phyloP scores from a whole-genome alignment of 257 asterid species.

The Striga asiatica region DNA sequence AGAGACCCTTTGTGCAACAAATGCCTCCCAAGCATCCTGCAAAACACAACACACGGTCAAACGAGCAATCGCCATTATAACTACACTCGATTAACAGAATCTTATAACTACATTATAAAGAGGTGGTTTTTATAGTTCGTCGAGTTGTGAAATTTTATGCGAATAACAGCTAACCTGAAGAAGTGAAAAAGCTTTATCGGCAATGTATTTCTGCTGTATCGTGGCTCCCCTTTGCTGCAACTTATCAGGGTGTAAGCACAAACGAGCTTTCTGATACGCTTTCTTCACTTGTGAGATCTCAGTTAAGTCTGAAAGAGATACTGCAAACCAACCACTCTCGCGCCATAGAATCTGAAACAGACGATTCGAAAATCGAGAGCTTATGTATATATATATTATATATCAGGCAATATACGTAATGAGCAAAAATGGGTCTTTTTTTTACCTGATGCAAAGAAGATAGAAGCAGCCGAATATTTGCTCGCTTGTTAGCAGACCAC shows the following conservation, averaged over 20 bases:
- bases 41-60: background rate
- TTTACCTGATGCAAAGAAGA: constrained; percentile 67
- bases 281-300: constrained; percentile 54
- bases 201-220: constrained; percentile 43
- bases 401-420: too few relatives aligned
- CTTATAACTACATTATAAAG: too few relatives aligned
- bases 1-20: constrained; percentile 31
- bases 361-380: too few relatives aligned
- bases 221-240: constrained; percentile 80
- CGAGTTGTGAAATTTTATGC: too few relatives aligned
- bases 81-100: background rate
- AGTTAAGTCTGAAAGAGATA: constrained; percentile 28
- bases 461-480: constrained; percentile 55
- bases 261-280: constrained; percentile 68
- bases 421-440: too few relatives aligned
- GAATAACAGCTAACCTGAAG: constrained; percentile 48
- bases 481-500: constrained; percentile 62
- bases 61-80: background rate
- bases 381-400: too few relatives aligned
- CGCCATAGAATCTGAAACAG: constrained; percentile 54
- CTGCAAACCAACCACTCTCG: constrained; percentile 48
- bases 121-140: too few relatives aligned
- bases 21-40: constrained; percentile 72
- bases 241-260: constrained; percentile 76
- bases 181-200: constrained; percentile 47